Base-by-base conservation (phyloP, 2,329 filamentous ascomycete species). In the Aureobasidium lini region DNA sequence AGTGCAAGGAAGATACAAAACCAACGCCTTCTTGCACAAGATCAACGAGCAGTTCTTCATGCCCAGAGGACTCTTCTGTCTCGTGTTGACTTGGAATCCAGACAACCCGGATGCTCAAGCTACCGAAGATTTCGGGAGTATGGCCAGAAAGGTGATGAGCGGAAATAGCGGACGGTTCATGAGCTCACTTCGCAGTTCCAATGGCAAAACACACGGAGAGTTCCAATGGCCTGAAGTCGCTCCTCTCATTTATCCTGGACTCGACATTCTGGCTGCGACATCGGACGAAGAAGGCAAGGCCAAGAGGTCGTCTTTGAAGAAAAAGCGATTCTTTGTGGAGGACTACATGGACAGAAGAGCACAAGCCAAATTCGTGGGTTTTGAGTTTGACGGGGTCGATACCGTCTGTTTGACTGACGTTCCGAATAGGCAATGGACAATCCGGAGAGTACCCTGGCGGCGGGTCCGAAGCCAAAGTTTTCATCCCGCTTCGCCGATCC, bases 1-100 rank as follows among this genome's bases (percentile, higher is more conserved):
- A 53, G 67, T 73, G 9, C 72, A 73, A 53, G 48, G 54, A 1
- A 64, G 67, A 16, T 69, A 72, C 64, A 70, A 75, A 43, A 75
- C 78, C 0, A 84, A 84, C 64, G 71, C 67, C 0, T 85, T 82
- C 65, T 74, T 86, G 15, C 77, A 84, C 63, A 70, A 73, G 37
- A 75, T 83, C 64, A 86, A 85, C 64, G 72, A 77, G 8, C 73
- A 79, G 3, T 77, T 83, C 61, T 86, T 86, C 67, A 76, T 74
- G 48, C 82, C 83, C 0, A 76, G 76, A 1, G 83, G 83, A 0
- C 73, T 85, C 0, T 81, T 78, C 68, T 78, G 75, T 61, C 71
- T 82, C 18, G 73, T 86, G 39, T 77, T 85, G 50, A 68, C 67
- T 40, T 71, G 70, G 62, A 70, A 69, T 36, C 44, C 67, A 0